Percentiles rank a stretch among this genome's conserved stretches.
Conservation (phyloP, 345 rosid genomes). For the Eucalyptus polyanthemos region DNA sequence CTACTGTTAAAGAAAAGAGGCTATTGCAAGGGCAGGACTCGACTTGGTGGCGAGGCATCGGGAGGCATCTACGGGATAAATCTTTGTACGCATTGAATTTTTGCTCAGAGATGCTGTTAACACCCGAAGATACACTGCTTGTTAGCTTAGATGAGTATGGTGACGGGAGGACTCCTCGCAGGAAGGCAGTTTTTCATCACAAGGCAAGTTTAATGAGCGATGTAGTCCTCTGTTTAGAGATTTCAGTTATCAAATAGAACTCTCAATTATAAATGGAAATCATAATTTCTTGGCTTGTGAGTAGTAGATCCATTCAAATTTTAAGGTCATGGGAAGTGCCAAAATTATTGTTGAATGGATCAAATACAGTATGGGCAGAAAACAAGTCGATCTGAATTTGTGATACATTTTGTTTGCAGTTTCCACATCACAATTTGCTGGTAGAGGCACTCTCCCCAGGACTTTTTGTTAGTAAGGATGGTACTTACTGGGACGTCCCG, state of each 20-base stretch:
- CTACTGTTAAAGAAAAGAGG: slow-evolving; percentile 21
- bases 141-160: slow-evolving; percentile 45
- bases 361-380: neutral
- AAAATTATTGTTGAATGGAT: neutral
- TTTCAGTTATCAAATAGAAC: neutral
- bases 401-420: slow-evolving; percentile 22
- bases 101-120: slow-evolving; percentile 54
- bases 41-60: slow-evolving; percentile 12
- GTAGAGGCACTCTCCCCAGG: slow-evolving; percentile 71
- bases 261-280: neutral
- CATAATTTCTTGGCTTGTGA: neutral
- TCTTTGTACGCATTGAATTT: slow-evolving; percentile 72
- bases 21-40: slow-evolving; percentile 8
- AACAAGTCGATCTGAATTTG: neutral
- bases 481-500: slow-evolving; percentile 84
- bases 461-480: slow-evolving; percentile 48
- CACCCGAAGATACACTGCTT: slow-evolving; percentile 58
- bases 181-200: slow-evolving; percentile 62
- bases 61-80: slow-evolving; percentile 33
- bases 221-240: neutral
- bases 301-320: neutral
- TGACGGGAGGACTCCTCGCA: slow-evolving; percentile 28
- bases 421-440: slow-evolving; percentile 54
- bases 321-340: neutral
- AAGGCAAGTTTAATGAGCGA: slow-evolving; percentile 19